Evolutionary conservation across 352 stramenopile species (phyloP).

Genomic region (Elongisporangium anandrum): DNA sequence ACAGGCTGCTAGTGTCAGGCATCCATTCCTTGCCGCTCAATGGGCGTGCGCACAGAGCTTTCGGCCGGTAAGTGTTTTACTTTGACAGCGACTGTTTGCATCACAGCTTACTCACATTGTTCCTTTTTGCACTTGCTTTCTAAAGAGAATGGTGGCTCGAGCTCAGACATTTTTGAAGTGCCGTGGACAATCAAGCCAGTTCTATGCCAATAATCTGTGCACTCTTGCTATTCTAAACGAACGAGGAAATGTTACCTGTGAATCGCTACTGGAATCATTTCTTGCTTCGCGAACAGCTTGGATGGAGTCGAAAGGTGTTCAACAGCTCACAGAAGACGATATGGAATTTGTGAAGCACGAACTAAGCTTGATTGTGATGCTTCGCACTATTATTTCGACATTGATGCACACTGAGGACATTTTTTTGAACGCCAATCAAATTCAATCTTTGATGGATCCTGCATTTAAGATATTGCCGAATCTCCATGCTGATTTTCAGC

Average conservation of each 20-base stretch:
- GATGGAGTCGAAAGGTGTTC: not conserved
- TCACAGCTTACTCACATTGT: constrained; percentile 2
- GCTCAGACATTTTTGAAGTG: constrained; percentile 47
- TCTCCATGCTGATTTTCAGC: constrained; percentile 22
- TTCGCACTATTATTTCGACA: constrained; percentile 56
- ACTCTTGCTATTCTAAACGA: constrained; percentile 30
- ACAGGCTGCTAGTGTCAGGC: constrained; percentile 16
- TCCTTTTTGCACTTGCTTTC: not conserved
- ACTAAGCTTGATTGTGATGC: constrained; percentile 38
- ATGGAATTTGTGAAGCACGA: constrained; percentile 15
- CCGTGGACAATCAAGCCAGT: constrained; percentile 41
- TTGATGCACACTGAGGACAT: constrained; percentile 52
- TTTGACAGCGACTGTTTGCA: not conserved
- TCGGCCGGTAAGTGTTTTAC: constrained; percentile 23
- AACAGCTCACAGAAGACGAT: constrained; percentile 4
- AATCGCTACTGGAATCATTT: constrained; percentile 40
- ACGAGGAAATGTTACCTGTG: constrained; percentile 15
- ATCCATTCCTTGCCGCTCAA: constrained; percentile 60
- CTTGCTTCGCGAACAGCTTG: constrained; percentile 61
- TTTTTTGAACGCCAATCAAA: constrained; percentile 26
- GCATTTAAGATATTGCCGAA: constrained; percentile 16
- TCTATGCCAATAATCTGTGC: constrained; percentile 68
- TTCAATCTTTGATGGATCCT: constrained; percentile 15
- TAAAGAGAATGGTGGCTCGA: constrained; percentile 43
- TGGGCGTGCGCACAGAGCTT: constrained; percentile 74